Evolutionary conservation across 805 yeast genomes (phyloP), one percentile per base, ranked within the genome.

Genomic region (Wickerhamomyces strasburgensis): DNA sequence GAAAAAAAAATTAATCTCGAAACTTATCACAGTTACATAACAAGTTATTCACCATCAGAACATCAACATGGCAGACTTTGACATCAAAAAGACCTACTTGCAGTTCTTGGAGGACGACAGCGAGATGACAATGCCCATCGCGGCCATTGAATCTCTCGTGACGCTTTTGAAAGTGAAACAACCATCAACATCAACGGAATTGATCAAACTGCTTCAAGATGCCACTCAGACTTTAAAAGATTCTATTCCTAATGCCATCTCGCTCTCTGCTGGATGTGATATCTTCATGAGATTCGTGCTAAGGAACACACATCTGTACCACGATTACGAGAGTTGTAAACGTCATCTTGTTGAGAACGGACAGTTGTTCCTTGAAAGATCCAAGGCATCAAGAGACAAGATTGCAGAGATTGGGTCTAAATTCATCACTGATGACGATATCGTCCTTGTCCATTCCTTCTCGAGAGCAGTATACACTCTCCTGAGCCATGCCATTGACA

Each of bases 51-150:
- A 25, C 29, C 17, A 11, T 23, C 5, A 18, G 6, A 25, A 7
- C 23, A 33, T 27, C 9, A 29, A 17, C 14, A 51, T 49, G 61
- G 31, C 59, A 1, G 70, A 65, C 23, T 88, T 93, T 57, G 95
- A 89, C 59, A 87, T 93, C 49, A 87, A 81, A 31, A 70, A 76
- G 49, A 77, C 90, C 1, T 93, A 93, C 57, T 70, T 86, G 40
- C 73, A 75, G 56, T 88, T 86, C 58, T 68, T 93, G 44, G 77
- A 75, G 48, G 96, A 88, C 34, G 97, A 93, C 62, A 72, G 85
- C n/a, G 98, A 93, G 39, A 85, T 93, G 79, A 89, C 98, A 5
- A 93, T 89, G 97, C 99, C 99, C 1, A 86, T 93, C 24, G 99
- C 98, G 29, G 98, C 98, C 25, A 93, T 93, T 54, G 98, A 93